Conservation (phyloP, 2,329 filamentous ascomycete species). For the Colletotrichum horii region DNA sequence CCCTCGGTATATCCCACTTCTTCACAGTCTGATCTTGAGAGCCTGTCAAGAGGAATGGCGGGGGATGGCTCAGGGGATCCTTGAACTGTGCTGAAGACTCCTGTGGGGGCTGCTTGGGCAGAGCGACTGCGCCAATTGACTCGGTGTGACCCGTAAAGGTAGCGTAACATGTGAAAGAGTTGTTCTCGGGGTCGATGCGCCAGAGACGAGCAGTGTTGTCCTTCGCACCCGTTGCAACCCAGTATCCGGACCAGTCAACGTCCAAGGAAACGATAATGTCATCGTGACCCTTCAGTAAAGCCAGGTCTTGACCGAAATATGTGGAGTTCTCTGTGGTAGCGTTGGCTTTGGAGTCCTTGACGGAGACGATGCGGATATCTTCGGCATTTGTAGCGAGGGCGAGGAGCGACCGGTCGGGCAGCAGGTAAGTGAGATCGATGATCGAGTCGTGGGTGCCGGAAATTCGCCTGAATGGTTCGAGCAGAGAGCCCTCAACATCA, state of each 20-base stretch:
- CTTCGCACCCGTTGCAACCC: slow-evolving; percentile 95
- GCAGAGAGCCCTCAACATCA: slow-evolving; percentile 27
- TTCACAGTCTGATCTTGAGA: slow-evolving; percentile 97
- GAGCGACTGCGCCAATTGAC: slow-evolving; percentile 86
- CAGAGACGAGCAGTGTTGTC: slow-evolving; percentile 94
- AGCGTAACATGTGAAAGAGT: slow-evolving; percentile 80
- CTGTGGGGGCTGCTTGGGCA: slow-evolving; percentile 74
- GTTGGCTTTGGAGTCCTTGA: slow-evolving; percentile 48
- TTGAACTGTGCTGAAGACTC: slow-evolving; percentile 72
- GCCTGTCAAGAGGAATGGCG: slow-evolving; percentile 85
- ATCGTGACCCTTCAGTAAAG: slow-evolving; percentile 84
- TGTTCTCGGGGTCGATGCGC: slow-evolving; percentile 78
- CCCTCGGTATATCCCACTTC: slow-evolving; percentile 81
- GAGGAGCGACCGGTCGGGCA: slow-evolving; percentile 79
- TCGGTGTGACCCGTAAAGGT: slow-evolving; percentile 92
- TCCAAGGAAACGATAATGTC: slow-evolving; percentile 97
- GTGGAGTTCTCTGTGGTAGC: slow-evolving; percentile 34
- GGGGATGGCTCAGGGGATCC: slow-evolving; percentile 80
- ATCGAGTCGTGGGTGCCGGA: slow-evolving; percentile 98
- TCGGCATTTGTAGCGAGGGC: slow-evolving; percentile 96
- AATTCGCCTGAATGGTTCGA: slow-evolving; percentile 73
- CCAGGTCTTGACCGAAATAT: slow-evolving; percentile 91
- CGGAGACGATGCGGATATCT: slow-evolving; percentile 85
- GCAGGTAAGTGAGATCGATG: slow-evolving; percentile 89
- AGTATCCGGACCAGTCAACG: slow-evolving; percentile 95